Base-by-base conservation (phyloP, 345 rosid genomes). In the Hirschfeldia incana region DNA sequence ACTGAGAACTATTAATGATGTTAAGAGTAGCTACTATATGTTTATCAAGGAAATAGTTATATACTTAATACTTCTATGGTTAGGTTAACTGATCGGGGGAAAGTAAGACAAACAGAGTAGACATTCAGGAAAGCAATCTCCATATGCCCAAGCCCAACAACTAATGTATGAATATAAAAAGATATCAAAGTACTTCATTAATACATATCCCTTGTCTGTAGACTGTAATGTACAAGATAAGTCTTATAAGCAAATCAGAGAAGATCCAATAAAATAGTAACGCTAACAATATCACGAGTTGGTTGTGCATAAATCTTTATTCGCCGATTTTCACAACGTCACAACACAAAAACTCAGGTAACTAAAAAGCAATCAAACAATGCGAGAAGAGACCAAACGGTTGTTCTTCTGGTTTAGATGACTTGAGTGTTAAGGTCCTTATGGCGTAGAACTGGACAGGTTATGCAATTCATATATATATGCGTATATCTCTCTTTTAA, bases 61-160 rank as follows among this genome's bases (percentile, higher is more conserved):
- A 53, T 53, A 53, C 46, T 39, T 39, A 39, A 51, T 15, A 16
- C 33, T 32, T 62, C 4, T 30, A 65, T 34, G 28, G 44, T 15
- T 65, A 15, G 68, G 68, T 34, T 15, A 65, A 65, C 67, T 65
- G 67, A 33, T 33, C 15, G 4, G 8, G 51, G 9, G 29, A 36
- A 63, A 63, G 30, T 36, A 44, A 65, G 69, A 65, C 69, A 16
- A 51, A 65, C 30, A 65, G 8, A 65, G n/a, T 65, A 34, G 68
- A 64, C 12, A 36, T 36, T 65, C 29, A 36, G 29, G 30, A 37
- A 65, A 17, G 29, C 69, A 65, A 65, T 36, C 49, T 36, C 30
- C 46, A 64, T 33, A 64, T 33, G 44, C 46, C 28, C 69, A 36
- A 65, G 44, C 46, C 28, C 69, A 36, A 65, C n/a, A 11, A 65